Evolutionary conservation across 2,329 filamentous ascomycete species (phyloP), one percentile per base, ranked within the genome.

Genomic region (Sclerotinia sclerotiorum): DNA sequence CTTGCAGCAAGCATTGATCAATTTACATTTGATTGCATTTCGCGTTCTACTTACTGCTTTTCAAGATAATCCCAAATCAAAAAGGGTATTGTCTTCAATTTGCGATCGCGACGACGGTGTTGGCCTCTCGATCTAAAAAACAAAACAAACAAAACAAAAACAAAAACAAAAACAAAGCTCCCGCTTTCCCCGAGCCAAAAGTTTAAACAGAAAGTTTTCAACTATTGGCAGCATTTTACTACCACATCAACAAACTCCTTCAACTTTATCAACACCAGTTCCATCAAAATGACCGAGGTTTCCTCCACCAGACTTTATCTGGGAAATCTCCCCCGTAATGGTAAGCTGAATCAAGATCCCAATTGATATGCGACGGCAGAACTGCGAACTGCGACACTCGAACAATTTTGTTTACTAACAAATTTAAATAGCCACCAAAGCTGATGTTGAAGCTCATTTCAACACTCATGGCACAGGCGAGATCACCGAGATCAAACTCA

Each of bases 401-500:
- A n/a, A 15, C 29, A 44, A 39, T 48, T 3, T 3, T 10, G 24
- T 35, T 48, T 13, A 7, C 49, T 63, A 48, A 57, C 27, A 32
- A 29, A 49, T 24, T 52, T 60, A 64, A 55, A 68, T 83, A 96
- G 94, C 92, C 83, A 97, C 94, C 82, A 98, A 98, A 85, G 89
- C 92, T 81, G 94, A 99, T 80, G 91, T 99, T 80, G 94, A 98
- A 83, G 88, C 89, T 77, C 94, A 98, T 82, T 99, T 99, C 83
- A 90, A 90, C 80, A 93, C 89, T 78, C 93, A 97, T 88, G 95
- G 94, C 79, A 94, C 93, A 76, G 95, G 95, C 80, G 93, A 97
- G 80, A 98, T 99, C 79, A 95, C 91, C 75, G 95, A 99, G 84
- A 94, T 99, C 84, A 99, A 99, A 85, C 88, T 99, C 73, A 99